A percentile compares a stretch with the other conserved stretches of the same genome.
phyloP scores from a whole-genome alignment of 2,329 filamentous ascomycete species.

The Cytospora piceicola region DNA sequence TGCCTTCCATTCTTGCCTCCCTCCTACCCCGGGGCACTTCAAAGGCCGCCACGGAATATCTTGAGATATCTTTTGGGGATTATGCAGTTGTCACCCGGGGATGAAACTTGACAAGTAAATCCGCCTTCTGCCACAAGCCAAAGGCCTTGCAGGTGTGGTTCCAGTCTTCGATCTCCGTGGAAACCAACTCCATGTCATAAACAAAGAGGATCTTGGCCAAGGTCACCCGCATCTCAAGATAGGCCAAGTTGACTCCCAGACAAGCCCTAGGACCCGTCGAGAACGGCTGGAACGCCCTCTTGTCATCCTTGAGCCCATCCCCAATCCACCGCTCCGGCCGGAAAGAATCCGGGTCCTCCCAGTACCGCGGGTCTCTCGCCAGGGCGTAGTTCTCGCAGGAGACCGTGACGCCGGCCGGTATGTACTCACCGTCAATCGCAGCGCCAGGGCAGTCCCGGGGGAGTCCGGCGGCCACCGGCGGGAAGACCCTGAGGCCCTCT shows the following conservation, averaged over 20 bases:
- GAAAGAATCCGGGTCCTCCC: slow-evolving; percentile 24
- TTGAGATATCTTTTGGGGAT: too few relatives aligned
- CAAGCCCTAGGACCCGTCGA: slow-evolving; percentile 29
- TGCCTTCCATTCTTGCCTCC: too few relatives aligned
- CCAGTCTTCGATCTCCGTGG: slow-evolving; percentile 24
- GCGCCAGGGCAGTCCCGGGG: slow-evolving; percentile 29
- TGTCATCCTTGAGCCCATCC: slow-evolving; percentile 32
- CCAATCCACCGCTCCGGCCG: slow-evolving; percentile 26
- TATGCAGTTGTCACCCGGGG: neutral
- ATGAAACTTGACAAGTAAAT: slow-evolving; percentile 24
- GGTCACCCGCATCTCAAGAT: slow-evolving; percentile 38
- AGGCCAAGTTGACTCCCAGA: slow-evolving; percentile 34
- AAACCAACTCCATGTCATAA: slow-evolving; percentile 34
- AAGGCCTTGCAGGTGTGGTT: slow-evolving; percentile 13
- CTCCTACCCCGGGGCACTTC: too few relatives aligned
- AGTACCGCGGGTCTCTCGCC: slow-evolving; percentile 24
- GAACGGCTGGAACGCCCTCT: slow-evolving; percentile 39
- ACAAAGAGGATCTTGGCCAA: slow-evolving; percentile 37
- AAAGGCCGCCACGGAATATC: too few relatives aligned
- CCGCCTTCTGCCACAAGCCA: slow-evolving; percentile 26
- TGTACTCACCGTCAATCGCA: slow-evolving; percentile 26
- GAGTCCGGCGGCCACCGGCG: slow-evolving; percentile 20
- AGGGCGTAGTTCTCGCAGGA: slow-evolving; percentile 20
- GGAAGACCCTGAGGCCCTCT: slow-evolving; percentile 22
- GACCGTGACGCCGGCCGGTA: slow-evolving; percentile 24